Base-by-base conservation (phyloP, 768 basidiomycete genomes). In the Termitomyces bulborhizus region DNA sequence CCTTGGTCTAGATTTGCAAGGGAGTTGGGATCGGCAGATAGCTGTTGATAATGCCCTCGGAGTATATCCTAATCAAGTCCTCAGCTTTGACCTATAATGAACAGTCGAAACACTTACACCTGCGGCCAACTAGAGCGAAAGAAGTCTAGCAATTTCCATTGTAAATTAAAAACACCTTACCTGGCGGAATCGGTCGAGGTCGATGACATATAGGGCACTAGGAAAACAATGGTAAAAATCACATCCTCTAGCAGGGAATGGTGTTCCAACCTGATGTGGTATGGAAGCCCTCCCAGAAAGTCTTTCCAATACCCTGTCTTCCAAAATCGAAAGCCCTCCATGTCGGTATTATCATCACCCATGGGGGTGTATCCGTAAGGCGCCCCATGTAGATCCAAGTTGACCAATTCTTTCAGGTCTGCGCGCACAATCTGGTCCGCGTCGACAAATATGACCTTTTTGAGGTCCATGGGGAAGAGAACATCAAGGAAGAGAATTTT, bases 281-380 rank as follows among this genome's bases (percentile, higher is more conserved):
- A 98, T 11, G 93, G 90, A 53, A 75, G 73, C 0, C 90, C 95
- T 45, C 78, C 73, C 52, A 98, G 73, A 64, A 90, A 92, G 24
- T 98, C 88, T 60, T 81, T 85, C 97, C 96, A 94, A 63, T 94
- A 95, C 0, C 94, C 97, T 0, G 86, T 89, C 73, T 98, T 98
- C 97, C 97, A 99, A 75, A 99, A 99, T 29, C 97, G 77, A 76
- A 94, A 99, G 0, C 95, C 94, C 67, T 98, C 97, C 88, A 98
- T 97, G 32, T 95, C 97, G 24, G 73, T 70, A 59, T 96, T 90
- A 63, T 96, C 92, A 62, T 96, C 85, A 2, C 97, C 97, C 97
- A 99, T 99, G 0, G 97, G 97, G 0, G 95, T 91, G 63, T 95
- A 98, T 0, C 88, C 94, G 61, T 98, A 98, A 1, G 96, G 94